Percentiles rank a stretch among this genome's conserved stretches.
These are phyloP conservation scores for Yamadazyma trypodendri DNA, from an alignment of 1,139 yeast species.

Conservation along the genomic window DNA sequence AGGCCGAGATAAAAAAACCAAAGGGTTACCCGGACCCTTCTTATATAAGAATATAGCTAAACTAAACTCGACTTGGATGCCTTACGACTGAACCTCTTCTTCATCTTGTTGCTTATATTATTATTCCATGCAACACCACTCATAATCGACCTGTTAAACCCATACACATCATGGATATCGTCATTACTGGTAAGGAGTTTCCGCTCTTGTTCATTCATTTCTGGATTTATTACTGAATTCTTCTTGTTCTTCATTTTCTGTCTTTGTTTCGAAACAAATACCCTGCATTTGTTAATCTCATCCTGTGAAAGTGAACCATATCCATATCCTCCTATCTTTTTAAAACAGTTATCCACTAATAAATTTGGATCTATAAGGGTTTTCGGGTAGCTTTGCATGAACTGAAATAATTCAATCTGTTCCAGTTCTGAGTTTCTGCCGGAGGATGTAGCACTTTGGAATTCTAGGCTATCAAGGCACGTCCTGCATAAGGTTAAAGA, in stretches of 20 bases:
- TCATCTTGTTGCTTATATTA: constrained; percentile 51
- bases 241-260: constrained; percentile 42
- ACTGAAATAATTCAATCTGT: constrained; percentile 85
- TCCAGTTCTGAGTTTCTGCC: constrained; percentile 40
- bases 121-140: constrained; percentile 60
- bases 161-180: constrained; percentile 47
- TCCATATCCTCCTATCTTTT: constrained; percentile 64
- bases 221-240: constrained; percentile 28
- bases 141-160: constrained; percentile 51
- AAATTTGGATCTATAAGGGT: constrained; percentile 65
- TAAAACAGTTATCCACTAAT: constrained; percentile 72
- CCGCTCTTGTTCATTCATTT: constrained; percentile 42
- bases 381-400: constrained; percentile 81
- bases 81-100: constrained; percentile 35
- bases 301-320: constrained; percentile 77
- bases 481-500: constrained; percentile 80
- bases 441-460: constrained; percentile 18
- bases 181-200: constrained; percentile 32
- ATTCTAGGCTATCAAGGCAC: constrained; percentile 63
- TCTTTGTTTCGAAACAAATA: constrained; percentile 69
- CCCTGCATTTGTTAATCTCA: constrained; percentile 74
- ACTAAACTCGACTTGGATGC: constrained; percentile 11
- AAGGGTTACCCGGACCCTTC: too few species aligned
- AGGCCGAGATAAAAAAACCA: too few species aligned
- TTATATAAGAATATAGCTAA: too few species aligned